Base-by-base conservation (phyloP, 1,284 basidiomycete species). In the Cystobasidiaceae sp. region DNA sequence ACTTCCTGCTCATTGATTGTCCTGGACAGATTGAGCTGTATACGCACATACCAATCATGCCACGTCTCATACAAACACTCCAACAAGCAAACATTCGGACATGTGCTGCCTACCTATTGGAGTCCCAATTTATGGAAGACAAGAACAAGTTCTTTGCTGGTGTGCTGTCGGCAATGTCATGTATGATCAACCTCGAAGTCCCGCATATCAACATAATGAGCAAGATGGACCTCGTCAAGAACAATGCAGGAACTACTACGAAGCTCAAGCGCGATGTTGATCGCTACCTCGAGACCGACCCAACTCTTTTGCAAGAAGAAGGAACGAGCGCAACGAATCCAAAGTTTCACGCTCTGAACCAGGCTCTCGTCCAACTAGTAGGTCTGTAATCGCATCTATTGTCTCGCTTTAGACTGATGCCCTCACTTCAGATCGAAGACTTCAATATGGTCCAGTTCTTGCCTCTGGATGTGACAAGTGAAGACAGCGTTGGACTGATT, bases 1-100 rank as follows among this genome's bases (percentile, higher is more conserved):
- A 99, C 79, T 99, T 97, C 79, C 83, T 99, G 49, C 87, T 99
- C 71, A 87, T 99, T 70, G 96, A 99, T 80, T 98, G 96, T 75
- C 96, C 96, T 69, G 93, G 92, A 39, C 96, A 99, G 79, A 99
- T 99, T 72, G 96, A 99, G 79, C 83, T 99, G 9, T 98, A 98
- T 78, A 98, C 96, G 0, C 96, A 99, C 78, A 92, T 97, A 73
- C 92, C 93, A 0, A 89, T 99, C 74, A 85, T 99, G 48, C 92
- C 94, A 1, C 86, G 86, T 4, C 85, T 99, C 52, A 88, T 91
- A 39, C 83, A 85, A 68, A 77, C 81, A 70, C 78, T 84, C 15
- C 72, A 75, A 11, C 75, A 86, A 73, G 80, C 93, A 73, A 84
- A 86, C 43, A 84, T 94, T 68, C 82, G 90, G 65, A 85, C 85